Conservation (phyloP, 2,329 filamentous ascomycete genomes). For the Aquanectria penicillioides region DNA sequence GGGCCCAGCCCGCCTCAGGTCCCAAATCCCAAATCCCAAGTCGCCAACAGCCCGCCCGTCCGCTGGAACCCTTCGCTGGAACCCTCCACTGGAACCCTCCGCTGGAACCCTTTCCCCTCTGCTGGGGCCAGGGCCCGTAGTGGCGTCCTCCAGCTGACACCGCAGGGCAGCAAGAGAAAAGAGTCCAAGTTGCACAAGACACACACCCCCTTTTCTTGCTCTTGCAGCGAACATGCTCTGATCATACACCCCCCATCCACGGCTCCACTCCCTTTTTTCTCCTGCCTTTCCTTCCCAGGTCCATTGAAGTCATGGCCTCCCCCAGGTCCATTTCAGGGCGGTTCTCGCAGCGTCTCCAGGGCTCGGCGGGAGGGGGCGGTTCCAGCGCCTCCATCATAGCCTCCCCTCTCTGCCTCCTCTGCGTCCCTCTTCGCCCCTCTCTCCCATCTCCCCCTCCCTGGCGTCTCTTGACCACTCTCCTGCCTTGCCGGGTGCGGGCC, state of each 20-base stretch:
- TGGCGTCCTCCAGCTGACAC: slow-evolving; percentile 44
- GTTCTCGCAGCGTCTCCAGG: slow-evolving; percentile 20
- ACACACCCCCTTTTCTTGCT: slow-evolving; percentile 8
- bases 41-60: slow-evolving; percentile 12
- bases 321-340: slow-evolving; percentile 11
- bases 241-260: not conserved
- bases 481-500: too few species aligned
- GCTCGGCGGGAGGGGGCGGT: slow-evolving; percentile 20
- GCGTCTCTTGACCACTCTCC: too few species aligned
- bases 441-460: not conserved
- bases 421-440: not conserved
- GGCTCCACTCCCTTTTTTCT: not conserved
- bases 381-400: slow-evolving; percentile 21
- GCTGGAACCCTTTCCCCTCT: slow-evolving; percentile 14
- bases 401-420: slow-evolving; percentile 15
- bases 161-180: slow-evolving; percentile 19
- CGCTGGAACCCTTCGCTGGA: slow-evolving; percentile 11
- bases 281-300: not conserved
- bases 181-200: not conserved
- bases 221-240: not conserved
- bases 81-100: slow-evolving; percentile 8
- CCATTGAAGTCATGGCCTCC: not conserved
- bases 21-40: slow-evolving; percentile 16
- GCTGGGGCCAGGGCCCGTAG: slow-evolving; percentile 39
- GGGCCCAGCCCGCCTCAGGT: slow-evolving; percentile 9